Percentiles rank a stretch among this genome's conserved stretches.
These are phyloP conservation scores for Verticillium nonalfalfae DNA, from an alignment of 2,329 filamentous ascomycete species.

Conservation along the genomic window DNA sequence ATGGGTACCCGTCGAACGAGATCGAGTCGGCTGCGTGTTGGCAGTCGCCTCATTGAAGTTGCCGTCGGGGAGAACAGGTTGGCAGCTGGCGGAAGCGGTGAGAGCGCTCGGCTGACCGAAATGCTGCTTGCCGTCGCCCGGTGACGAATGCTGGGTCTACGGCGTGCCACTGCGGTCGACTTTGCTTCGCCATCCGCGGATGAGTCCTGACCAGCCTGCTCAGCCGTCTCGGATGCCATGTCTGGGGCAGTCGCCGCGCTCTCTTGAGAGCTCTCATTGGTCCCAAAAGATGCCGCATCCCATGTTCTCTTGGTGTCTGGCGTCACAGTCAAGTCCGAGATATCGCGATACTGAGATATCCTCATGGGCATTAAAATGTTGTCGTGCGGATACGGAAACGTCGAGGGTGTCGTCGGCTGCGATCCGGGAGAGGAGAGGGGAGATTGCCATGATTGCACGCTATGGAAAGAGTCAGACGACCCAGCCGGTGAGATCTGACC, in stretches of 20 bases:
- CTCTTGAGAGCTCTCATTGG: conserved; percentile 18
- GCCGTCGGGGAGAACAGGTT: conserved; percentile 53
- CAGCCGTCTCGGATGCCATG: conserved; percentile 4
- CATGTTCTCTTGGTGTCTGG: conserved; percentile 22
- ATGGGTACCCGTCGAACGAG: conserved; percentile 48
- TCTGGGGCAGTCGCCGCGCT: conserved; percentile 17
- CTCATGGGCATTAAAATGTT: conserved; percentile 28
- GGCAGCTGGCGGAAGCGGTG: conserved; percentile 61
- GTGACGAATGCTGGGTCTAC: conserved; percentile 38
- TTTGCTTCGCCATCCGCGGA: conserved; percentile 8
- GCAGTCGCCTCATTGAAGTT: conserved; percentile 13
- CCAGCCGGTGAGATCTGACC: conserved; percentile 34
- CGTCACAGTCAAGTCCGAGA: conserved; percentile 25
- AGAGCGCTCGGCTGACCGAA: conserved; percentile 48
- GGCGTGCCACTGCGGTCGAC: conserved; percentile 18
- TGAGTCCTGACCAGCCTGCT: conserved; percentile 1
- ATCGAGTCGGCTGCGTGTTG: conserved; percentile 31
- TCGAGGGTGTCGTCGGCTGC: conserved; percentile 27
- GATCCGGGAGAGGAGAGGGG: conserved; percentile 39
- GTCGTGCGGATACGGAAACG: conserved; percentile 32
- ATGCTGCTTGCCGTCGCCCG: conserved; percentile 47
- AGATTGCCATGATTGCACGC: conserved; percentile 45
- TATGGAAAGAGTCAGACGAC: conserved; percentile 49
- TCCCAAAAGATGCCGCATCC: conserved; percentile 19
- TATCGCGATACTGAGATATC: conserved; percentile 19